Evolutionary conservation across 2,329 filamentous ascomycete species (phyloP), one percentile per base, ranked within the genome.

Genomic region (Thelonectria olida): DNA sequence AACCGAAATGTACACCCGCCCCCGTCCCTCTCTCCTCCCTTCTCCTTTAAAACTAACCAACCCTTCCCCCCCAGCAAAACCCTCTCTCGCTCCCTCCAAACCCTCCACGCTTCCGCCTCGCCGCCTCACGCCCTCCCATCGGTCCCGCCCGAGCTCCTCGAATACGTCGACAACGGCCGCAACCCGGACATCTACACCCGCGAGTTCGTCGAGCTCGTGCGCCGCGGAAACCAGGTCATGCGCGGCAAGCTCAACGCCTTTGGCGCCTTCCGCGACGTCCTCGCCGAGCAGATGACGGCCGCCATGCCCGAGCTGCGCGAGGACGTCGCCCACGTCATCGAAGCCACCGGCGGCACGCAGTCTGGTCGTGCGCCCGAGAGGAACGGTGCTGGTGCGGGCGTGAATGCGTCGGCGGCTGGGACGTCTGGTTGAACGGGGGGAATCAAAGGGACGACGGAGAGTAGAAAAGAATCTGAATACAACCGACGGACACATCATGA

Each of bases 141-240:
- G 28, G 82, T 90, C 20, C 88, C 88, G 2, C 84, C 84, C 52
- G 88, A 90, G 70, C 82, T 91, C 12, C 81, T 90, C 62, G 81
- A 87, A 72, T 91, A 91, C 78, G 88, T 91, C 69, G 88, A 91
- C 75, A 86, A 87, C 72, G 88, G 89, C 44, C 87, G 89, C 51
- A 91, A 91, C 79, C 89, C 89, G 2, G 89, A 91, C 76, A 91
- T 91, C 68, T 91, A 91, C 81, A 91, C 89, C 55, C 83, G 89
- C 71, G 89, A 91, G 79, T 91, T 91, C 70, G 88, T 91, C 71
- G 89, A 91, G 84, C 81, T 89, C 53, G 88, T 89, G 22, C 80
- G 88, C 55, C 81, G 88, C 47, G 82, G 84, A 39, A 91, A 91
- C 78, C 89, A 91, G 81, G 79, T 89, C 63, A 83, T 89, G 79